Evolutionary conservation across 208 protist genomes (phyloP), one percentile per base, ranked within the genome.

Genomic region (Wallacemonas rigidus): DNA sequence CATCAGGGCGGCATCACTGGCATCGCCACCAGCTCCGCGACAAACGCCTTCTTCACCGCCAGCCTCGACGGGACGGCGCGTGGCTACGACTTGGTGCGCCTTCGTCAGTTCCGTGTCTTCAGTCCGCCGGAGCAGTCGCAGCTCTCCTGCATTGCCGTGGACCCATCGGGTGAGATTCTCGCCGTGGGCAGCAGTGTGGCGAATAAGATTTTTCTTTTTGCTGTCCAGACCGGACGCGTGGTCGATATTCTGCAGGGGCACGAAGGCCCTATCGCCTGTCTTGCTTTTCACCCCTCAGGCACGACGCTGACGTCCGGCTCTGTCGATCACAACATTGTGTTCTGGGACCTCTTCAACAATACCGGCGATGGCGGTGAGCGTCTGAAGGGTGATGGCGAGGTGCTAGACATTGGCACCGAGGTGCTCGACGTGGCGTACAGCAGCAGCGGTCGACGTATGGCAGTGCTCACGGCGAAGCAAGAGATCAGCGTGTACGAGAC

Each of bases 311-410:
- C 88, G 50, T 93, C 90, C 36, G 92, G 91, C 69, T 89, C 88
- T 45, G 81, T 96, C 68, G 95, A 97, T 69, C 88, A 95, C 68
- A 89, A 94, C 76, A 78, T 96, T 55, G 72, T 94, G 54, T 83
- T 97, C 64, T 98, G 95, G 93, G 91, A 97, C 54, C 85, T 98
- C 60, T 98, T 97, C 76, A 92, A 79, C 58, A 81, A 87, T 56
- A 84, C 87, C 56, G 60, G 60, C 12, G 88, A 95, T 60, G 86
- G 89, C 63, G 93, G 93, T 14, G 89, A 93, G 64, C 84, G 92
- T 5, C 83, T 97, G 35, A 95, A 94, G 69, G 90, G 90, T 26
- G 87, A 93, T 64, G 88, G 81, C 17, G 92, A 97, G 70, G 90
- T 90, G 65, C 67, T 95, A 2, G 74, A 95, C 76, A 81, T 97